phyloP scores from a whole-genome alignment of 2,329 filamentous ascomycete genomes.

The Thielaviopsis populi region DNA sequence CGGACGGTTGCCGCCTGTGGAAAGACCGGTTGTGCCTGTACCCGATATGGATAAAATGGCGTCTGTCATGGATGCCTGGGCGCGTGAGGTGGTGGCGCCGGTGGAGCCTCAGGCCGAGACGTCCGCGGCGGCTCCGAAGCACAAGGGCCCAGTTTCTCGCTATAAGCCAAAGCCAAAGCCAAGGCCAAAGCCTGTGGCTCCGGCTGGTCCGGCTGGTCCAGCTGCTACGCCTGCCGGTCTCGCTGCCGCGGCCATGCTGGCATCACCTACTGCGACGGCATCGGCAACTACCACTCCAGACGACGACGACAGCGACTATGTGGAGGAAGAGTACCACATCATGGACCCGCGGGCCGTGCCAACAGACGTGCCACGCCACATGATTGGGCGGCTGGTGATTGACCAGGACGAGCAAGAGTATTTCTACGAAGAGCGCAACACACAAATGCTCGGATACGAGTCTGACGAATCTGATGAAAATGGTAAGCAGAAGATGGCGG shows the following conservation, averaged over 20 bases:
- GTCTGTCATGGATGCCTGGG: constrained; percentile 43
- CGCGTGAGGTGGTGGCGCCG: constrained; percentile 31
- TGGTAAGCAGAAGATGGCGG: constrained; percentile 27
- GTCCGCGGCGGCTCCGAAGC: constrained; percentile 32
- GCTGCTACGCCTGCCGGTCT: neutral
- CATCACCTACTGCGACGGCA: constrained; percentile 1
- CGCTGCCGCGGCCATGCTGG: constrained; percentile 11
- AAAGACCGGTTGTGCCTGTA: constrained; percentile 25
- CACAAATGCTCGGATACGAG: constrained; percentile 25
- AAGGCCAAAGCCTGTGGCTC: constrained; percentile 8
- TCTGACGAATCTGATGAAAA: constrained; percentile 53
- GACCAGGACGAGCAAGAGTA: constrained; percentile 42
- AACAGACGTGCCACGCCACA: constrained; percentile 32
- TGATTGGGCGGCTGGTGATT: constrained; percentile 42
- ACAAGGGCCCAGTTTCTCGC: constrained; percentile 39
- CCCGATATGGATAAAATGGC: constrained; percentile 35
- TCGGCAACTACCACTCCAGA: constrained; percentile 26
- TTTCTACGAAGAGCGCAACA: constrained; percentile 31
- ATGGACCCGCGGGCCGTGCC: constrained; percentile 38
- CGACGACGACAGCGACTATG: constrained; percentile 41
- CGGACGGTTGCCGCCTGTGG: constrained; percentile 24
- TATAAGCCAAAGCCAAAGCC: constrained; percentile 25
- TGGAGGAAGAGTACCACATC: constrained; percentile 50
- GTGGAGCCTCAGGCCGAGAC: constrained; percentile 19
- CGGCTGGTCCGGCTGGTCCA: too few species aligned